Percentiles rank a stretch among this genome's conserved stretches.
These are phyloP conservation scores for Smallanthus sonchifolius DNA, from an alignment of 129 eudicot species.

Conservation along the genomic window DNA sequence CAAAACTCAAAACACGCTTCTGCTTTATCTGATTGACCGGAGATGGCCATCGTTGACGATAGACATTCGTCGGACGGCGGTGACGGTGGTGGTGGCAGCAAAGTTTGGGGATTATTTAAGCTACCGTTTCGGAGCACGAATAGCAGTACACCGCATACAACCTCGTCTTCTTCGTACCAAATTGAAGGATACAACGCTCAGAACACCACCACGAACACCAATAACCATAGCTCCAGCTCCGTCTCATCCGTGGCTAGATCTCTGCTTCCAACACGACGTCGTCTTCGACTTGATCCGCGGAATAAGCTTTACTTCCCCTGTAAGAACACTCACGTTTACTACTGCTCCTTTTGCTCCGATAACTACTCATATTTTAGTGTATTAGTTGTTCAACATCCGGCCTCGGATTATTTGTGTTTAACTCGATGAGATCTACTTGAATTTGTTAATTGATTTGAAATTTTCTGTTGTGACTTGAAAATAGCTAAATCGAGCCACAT, in stretches of 20 bases:
- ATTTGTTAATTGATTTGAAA: not conserved
- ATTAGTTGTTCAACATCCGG: not conserved
- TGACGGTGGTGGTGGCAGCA: conserved; percentile 3
- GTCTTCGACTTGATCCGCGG: conserved; percentile 79
- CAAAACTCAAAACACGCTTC: conserved; percentile 8
- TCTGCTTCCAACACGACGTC: conserved; percentile 79
- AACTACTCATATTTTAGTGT: not conserved
- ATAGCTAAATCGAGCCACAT: conserved; percentile 4
- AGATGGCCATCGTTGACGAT: conserved; percentile 66
- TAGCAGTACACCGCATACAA: conserved; percentile 31
- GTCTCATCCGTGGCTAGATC: conserved; percentile 87
- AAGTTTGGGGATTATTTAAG: conserved; percentile 75
- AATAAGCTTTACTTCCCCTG: conserved; percentile 82
- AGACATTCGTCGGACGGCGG: conserved; percentile 40
- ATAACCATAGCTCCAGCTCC: conserved; percentile 28
- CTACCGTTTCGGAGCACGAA: conserved; percentile 59
- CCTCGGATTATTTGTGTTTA: not conserved
- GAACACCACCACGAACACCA: conserved; percentile 1
- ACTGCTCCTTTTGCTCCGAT: not conserved
- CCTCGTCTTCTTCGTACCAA: conserved; percentile 40
- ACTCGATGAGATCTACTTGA: conserved; percentile 19
- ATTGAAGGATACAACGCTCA: conserved; percentile 35
- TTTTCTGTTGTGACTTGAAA: conserved; percentile 5
- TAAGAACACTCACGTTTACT: conserved; percentile 18
- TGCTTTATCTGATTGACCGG: not conserved